Conservation (phyloP, 495 filamentous ascomycete species). For the Penicillium silybi region DNA sequence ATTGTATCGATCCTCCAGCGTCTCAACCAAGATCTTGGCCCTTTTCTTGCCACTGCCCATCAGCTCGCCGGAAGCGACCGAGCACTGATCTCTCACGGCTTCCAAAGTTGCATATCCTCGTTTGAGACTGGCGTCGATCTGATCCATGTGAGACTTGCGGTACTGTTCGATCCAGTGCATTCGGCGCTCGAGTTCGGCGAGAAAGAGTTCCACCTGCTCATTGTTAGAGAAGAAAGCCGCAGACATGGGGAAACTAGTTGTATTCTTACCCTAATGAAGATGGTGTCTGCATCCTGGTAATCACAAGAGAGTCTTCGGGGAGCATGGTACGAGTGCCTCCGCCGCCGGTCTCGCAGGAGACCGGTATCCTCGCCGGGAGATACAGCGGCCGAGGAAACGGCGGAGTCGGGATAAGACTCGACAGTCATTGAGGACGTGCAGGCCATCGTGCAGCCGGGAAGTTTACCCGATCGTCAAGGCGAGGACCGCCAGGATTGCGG, state of each 20-base stretch:
- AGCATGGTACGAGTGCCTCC: constrained; percentile 64
- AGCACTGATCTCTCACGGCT: constrained; percentile 82
- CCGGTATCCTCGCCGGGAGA: constrained; percentile 35
- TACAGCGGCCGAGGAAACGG: constrained; percentile 26
- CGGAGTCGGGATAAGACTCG: constrained; percentile 35
- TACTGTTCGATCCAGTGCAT: constrained; percentile 88
- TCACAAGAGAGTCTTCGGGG: constrained; percentile 59
- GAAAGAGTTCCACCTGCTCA: constrained; percentile 77
- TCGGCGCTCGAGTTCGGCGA: constrained; percentile 80
- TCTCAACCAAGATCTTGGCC: constrained; percentile 87
- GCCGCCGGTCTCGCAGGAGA: constrained; percentile 44
- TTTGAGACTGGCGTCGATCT: constrained; percentile 75
- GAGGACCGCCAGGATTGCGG: not conserved
- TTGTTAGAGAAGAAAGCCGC: constrained; percentile 6
- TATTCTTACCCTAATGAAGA: constrained; percentile 56
- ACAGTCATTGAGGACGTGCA: constrained; percentile 46
- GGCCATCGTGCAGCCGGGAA: constrained; percentile 30
- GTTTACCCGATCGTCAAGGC: not conserved
- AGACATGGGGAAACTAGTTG: not conserved
- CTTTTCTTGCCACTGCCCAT: constrained; percentile 82
- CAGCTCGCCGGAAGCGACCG: constrained; percentile 83
- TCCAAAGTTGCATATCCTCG: constrained; percentile 81
- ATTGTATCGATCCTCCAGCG: constrained; percentile 85
- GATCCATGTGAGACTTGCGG: constrained; percentile 73
- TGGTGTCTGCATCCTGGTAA: constrained; percentile 59